Evolutionary conservation across 345 rosid species (phyloP).

Genomic region (Hirschfeldia incana): DNA sequence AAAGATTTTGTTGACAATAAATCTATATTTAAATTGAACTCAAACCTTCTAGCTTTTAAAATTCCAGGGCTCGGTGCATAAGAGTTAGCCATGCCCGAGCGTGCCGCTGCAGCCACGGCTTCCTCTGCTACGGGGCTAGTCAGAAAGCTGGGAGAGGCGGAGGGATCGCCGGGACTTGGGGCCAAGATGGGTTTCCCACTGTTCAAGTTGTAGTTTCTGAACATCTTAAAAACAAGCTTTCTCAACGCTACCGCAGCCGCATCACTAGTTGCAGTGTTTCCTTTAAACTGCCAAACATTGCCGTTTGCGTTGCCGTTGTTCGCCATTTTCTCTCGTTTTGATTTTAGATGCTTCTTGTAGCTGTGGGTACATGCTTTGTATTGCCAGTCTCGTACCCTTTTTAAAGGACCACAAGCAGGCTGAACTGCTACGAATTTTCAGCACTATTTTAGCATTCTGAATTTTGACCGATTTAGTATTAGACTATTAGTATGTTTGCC

Average conservation of each 20-base stretch:
- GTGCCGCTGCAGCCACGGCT: conserved; percentile 47
- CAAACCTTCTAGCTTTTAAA: conserved; percentile 55
- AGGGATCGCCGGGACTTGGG: conserved; percentile 63
- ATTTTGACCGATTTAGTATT: background rate
- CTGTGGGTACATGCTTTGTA: background rate
- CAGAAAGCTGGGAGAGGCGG: conserved; percentile 47
- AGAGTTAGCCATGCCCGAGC: conserved; percentile 49
- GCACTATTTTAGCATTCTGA: background rate
- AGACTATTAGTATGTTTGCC: background rate
- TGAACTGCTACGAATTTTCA: background rate
- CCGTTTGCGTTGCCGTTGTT: background rate
- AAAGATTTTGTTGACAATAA: background rate
- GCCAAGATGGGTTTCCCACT: conserved; percentile 42
- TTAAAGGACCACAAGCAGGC: background rate
- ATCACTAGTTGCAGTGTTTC: conserved; percentile 22
- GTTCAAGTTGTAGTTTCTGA: conserved; percentile 37
- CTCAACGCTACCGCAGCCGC: conserved; percentile 40
- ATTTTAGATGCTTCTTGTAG: background rate
- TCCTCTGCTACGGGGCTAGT: conserved; percentile 52
- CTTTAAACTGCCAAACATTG: conserved; percentile 31
- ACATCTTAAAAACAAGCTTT: conserved; percentile 34
- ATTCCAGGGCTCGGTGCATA: conserved; percentile 49
- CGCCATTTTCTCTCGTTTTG: conserved; percentile 9
- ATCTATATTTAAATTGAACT: background rate
- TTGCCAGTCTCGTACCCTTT: background rate